Percentiles rank a stretch among this genome's conserved stretches.
These are phyloP conservation scores for Hanseniaspora hatyaiensis DNA, from an alignment of 805 yeast genomes.

Conservation along the genomic window DNA sequence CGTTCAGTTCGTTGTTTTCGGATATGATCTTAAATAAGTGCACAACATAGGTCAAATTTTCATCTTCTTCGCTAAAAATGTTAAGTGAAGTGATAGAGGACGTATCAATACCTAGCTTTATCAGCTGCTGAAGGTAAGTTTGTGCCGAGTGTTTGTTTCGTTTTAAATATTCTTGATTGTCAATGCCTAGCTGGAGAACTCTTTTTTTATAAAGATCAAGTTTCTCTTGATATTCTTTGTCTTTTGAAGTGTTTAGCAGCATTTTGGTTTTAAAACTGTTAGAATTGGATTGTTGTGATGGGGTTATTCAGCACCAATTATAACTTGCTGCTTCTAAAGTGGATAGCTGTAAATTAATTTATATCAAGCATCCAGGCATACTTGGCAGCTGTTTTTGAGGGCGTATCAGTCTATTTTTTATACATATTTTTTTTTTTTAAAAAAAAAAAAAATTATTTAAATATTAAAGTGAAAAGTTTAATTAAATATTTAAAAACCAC, in stretches of 20 bases:
- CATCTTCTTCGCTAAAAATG: slow-evolving; percentile 8
- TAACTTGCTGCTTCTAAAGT: neutral
- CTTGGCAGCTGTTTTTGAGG: no score
- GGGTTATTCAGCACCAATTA: no score
- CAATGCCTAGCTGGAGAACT: slow-evolving; percentile 8
- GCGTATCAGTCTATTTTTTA: no score
- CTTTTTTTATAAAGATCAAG: slow-evolving; percentile 9
- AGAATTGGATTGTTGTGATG: no score
- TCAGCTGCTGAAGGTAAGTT: slow-evolving; percentile 5
- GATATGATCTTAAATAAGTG: slow-evolving; percentile 6
- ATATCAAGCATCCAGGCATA: no score
- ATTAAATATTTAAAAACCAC: no score
- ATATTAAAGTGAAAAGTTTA: no score
- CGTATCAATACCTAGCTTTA: slow-evolving; percentile 5
- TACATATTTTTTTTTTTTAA: no score
- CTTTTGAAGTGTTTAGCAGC: neutral
- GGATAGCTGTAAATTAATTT: no score
- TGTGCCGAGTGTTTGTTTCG: slow-evolving; percentile 8
- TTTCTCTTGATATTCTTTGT: slow-evolving; percentile 3
- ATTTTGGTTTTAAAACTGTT: no score
- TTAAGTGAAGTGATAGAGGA: slow-evolving; percentile 7
- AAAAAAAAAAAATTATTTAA: no score
- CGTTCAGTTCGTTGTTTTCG: slow-evolving; percentile 6
- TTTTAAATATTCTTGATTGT: slow-evolving; percentile 5
- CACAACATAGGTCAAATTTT: neutral